Base-by-base conservation (phyloP, 306 rosid genomes). In the Hippophae tibetana region DNA sequence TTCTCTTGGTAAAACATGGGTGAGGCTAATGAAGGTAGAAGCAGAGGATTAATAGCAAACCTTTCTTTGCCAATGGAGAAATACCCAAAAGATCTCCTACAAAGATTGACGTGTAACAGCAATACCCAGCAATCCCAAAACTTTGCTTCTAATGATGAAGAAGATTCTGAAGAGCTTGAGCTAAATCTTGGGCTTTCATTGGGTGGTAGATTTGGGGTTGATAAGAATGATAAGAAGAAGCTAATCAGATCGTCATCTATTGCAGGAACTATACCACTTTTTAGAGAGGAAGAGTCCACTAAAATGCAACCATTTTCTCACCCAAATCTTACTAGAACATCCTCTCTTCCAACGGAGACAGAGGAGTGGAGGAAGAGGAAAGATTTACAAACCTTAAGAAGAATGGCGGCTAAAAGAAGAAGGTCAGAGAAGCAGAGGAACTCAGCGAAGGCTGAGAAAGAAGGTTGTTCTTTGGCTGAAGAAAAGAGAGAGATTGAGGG, bases 281-380 rank as follows among this genome's bases (percentile, higher is more conserved):
- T 65, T 13, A 71, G 86, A 44, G 86, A 80, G 26, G 74, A 71
- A 7, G 68, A 68, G 41, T 54, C 69, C 0, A 41, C 60, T 1
- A 69, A 57, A 46, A 67, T 76, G 12, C 67, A 80, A 10, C 56
- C 82, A 8, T 69, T 56, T 3, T 25, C 67, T 13, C 74, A 66
- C 62, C 65, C 81, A 27, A 43, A 66, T 2, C 77, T 92, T 14
- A 65, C 76, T 53, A 79, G 99, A 62, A 54, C 94, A 0, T 80
- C 99, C 0, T 93, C 94, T 8, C 89, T 93, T 11, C 99, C 99
- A n/a, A 47, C 82, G 44, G 95, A 88, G 94, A 79, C 94, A 1
- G 90, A 88, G 79, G 98, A 83, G 67, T 93, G 97, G 99, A 64
- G 97, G 82, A 84, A 89, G 89, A 58, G 97, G 85, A 93, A 93